Evolutionary conservation across 169 alveolate genomes (phyloP).

Genomic region (Toxoplasma gondii): DNA sequence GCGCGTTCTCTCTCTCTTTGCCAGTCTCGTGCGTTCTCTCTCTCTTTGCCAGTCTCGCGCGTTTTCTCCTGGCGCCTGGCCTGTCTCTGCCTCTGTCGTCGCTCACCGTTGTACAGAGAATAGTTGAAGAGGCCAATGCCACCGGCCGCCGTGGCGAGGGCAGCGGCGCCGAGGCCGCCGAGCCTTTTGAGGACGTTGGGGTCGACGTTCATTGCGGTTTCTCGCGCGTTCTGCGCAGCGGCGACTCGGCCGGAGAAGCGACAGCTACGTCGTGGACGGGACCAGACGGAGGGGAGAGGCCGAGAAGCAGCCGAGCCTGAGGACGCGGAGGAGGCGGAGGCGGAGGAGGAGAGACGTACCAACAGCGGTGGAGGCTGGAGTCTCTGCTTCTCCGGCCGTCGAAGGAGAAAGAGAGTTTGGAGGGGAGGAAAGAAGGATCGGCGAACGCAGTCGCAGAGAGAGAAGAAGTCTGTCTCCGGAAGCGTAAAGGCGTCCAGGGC

Average conservation of each 20-base stretch:
- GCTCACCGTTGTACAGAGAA: slow-evolving; percentile 44
- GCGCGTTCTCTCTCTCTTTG: too few species aligned
- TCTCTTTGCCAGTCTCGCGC: not conserved
- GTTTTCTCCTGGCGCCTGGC: not conserved
- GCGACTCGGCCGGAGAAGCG: not conserved
- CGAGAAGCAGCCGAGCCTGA: not conserved
- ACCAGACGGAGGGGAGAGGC: not conserved
- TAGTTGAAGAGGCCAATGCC: slow-evolving; percentile 53
- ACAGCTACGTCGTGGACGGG: not conserved
- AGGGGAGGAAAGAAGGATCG: too few species aligned
- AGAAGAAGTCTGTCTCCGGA: too few species aligned
- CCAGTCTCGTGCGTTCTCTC: not conserved
- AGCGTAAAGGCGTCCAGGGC: too few species aligned
- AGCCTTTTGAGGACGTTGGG: slow-evolving; percentile 25
- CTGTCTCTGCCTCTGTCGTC: not conserved
- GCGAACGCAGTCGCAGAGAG: too few species aligned
- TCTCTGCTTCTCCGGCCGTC: too few species aligned
- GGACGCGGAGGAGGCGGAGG: too few species aligned
- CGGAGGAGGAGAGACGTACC: too few species aligned
- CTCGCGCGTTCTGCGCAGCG: not conserved
- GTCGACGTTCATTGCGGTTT: slow-evolving; percentile 24
- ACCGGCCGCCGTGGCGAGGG: slow-evolving; percentile 50
- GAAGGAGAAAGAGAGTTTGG: too few species aligned
- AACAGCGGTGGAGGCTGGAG: too few species aligned
- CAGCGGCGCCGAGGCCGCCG: slow-evolving; percentile 51